Evolutionary conservation across 2,329 filamentous ascomycete genomes (phyloP).

Genomic region (Exophiala dermatitidis): DNA sequence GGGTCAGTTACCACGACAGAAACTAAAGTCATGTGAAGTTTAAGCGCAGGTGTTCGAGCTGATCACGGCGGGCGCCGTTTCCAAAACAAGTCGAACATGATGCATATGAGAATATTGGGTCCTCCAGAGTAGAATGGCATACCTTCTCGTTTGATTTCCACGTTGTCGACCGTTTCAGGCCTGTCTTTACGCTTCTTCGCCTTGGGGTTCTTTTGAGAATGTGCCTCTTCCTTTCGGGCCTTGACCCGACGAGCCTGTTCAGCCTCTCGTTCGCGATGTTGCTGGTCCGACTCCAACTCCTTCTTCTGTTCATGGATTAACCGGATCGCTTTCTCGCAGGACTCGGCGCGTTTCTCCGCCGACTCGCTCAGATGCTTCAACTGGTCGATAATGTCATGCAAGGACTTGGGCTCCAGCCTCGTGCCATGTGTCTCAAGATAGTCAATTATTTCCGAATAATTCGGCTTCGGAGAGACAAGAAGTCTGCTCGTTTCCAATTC

Average conservation of each 20-base stretch:
- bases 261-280: conserved; percentile 45
- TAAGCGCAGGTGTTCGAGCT: no score
- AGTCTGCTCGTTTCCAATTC: conserved; percentile 46
- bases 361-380: conserved; percentile 51
- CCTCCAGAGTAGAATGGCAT: conserved; percentile 27
- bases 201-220: conserved; percentile 51
- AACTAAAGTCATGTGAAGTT: neutral
- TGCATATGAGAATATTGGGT: neutral
- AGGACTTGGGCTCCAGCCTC: conserved; percentile 42
- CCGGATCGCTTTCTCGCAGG: conserved; percentile 54
- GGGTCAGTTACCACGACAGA: neutral
- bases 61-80: no score
- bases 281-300: conserved; percentile 47
- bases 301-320: conserved; percentile 53
- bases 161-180: conserved; percentile 49
- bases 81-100: neutral
- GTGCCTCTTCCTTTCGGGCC: conserved; percentile 40
- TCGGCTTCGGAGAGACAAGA: conserved; percentile 42
- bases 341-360: conserved; percentile 51
- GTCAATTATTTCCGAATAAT: conserved; percentile 54
- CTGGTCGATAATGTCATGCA: conserved; percentile 47
- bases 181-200: conserved; percentile 73
- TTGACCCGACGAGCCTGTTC: conserved; percentile 40
- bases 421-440: conserved; percentile 43
- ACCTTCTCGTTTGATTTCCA: conserved; percentile 52